Evolutionary conservation across 805 yeast species (phyloP), one percentile per base, ranked within the genome.

Genomic region (Candida bentonensis): DNA sequence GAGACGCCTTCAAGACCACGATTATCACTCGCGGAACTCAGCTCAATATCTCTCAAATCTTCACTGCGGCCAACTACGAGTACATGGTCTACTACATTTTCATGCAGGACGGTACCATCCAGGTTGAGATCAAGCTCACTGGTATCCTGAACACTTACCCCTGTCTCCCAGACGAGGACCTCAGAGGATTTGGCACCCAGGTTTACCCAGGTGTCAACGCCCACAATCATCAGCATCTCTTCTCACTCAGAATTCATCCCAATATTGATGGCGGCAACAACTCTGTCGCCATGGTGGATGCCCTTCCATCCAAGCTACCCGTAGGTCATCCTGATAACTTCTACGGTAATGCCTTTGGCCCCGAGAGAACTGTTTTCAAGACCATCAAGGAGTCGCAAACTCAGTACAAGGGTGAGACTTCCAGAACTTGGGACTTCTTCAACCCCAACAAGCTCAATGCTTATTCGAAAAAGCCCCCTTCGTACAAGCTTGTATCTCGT

Each of bases 11-110:
- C 64, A 77, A 76, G 49, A 82, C 89, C 44, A 74, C 82, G 28
- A 73, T 82, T 52, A 81, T 77, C 49, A 78, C 86, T 43, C 74
- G 94, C 66, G 82, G 86, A 42, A 78, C 81, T 53, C 78, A 73
- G 62, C 71, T 82, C 62, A 72, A 82, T 47, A 67, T 83, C 46
- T 81, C 88, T 21, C 89, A 82, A 65, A 79, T 82, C 58, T 82
- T 82, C 67, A 82, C 94, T 42, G 89, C 89, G 54, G 86, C 88
- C 42, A 82, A 83, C 70, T 81, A 81, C 60, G 94, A 82, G 67
- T 82, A 82, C 69, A 79, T 87, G 65, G 68, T 82, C 59, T 82
- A 82, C 70, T 82, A 87, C 86, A 76, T 69, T 51, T 79, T 82
- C 66, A 73, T 81, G 69, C 87, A 82, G 67, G 92, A 82, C 62